Evolutionary conservation across 2,329 filamentous ascomycete genomes (phyloP), one percentile per base, ranked within the genome.

Genomic region (Tetracladium maxilliforme): DNA sequence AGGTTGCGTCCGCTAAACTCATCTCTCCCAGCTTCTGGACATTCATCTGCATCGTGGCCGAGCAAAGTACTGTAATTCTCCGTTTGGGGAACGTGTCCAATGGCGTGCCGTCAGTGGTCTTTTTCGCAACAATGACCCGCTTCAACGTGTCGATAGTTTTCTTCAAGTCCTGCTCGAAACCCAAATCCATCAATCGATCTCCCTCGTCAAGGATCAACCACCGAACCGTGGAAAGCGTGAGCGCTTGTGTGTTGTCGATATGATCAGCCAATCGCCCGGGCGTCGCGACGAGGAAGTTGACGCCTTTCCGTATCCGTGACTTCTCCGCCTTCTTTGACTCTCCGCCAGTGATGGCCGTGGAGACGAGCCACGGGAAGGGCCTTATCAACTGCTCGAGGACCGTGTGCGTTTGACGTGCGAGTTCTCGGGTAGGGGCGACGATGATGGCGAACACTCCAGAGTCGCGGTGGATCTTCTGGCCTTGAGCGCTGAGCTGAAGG

Each of bases 131-230:
- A 16, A 59, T 52, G 28, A 76, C 64, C 22, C 73, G 55, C 33
- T 84, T 74, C 28, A 95, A 68, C 33, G 78, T 78, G 28, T 70
- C 64, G 10, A 98, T 79, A 35, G 94, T 87, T 32, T 76, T 79
- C 43, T 81, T 79, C 31, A 98, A 70, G 42, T 95, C 87, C 27
- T 94, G 75, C 50, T 95, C 90, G 38, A 98, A 98, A 0, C 90
- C 90, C 42, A 95, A 65, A 44, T 98, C 90, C 87, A 98, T 94
- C 45, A 98, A 58, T n/a, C 90, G 70, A 60, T 98, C 90, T 16
- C 90, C 90, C 51, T 98, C 90, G 41, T 98, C 90, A 6, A 98
- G 64, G 3, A 98, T 75, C 14, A 98, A 56, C 90, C 90, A 98
- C 31, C 87, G 66, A 5, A 94, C 87, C 13, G 77, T 86, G 40